phyloP scores from a whole-genome alignment of 2,329 filamentous ascomycete species.

The Paecilomyces formosus region DNA sequence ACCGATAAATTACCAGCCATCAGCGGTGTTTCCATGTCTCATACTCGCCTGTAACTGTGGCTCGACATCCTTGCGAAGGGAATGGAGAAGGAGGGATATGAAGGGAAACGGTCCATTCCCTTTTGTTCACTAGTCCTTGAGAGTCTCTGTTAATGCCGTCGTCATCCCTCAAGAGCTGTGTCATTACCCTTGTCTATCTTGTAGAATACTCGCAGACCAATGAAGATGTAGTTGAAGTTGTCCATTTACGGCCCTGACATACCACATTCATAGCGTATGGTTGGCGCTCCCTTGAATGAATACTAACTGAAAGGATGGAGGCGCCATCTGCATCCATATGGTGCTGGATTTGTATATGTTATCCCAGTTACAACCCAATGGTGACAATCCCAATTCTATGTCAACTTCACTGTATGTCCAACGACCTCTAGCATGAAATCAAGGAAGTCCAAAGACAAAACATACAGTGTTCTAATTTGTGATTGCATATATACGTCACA shows the following conservation, averaged over 20 bases:
- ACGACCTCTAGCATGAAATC: background rate
- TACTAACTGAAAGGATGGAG: too few species aligned
- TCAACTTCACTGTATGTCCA: too few species aligned
- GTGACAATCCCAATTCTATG: too few species aligned
- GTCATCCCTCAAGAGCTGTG: conserved; percentile 1
- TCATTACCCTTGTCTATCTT: conserved; percentile 11
- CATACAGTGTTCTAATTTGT: too few species aligned
- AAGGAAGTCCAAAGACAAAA: background rate
- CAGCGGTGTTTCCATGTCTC: conserved; percentile 1
- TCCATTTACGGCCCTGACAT: background rate
- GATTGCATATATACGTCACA: too few species aligned
- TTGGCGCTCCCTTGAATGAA: background rate
- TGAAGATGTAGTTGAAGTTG: conserved; percentile 3
- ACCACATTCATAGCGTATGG: background rate
- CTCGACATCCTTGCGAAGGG: background rate
- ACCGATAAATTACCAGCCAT: conserved; percentile 38
- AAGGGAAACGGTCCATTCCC: conserved; percentile 4
- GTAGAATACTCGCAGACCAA: conserved; percentile 17
- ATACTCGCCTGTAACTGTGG: background rate
- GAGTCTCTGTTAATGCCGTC: conserved; percentile 3
- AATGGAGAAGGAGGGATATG: background rate
- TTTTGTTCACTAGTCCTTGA: conserved; percentile 1
- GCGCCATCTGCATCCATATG: too few species aligned
- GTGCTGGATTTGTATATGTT: too few species aligned
- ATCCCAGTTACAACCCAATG: too few species aligned